Percentiles rank a stretch among this genome's conserved stretches.
Conservation (phyloP, 2,329 filamentous ascomycete genomes). For the Emergomyces africanus region DNA sequence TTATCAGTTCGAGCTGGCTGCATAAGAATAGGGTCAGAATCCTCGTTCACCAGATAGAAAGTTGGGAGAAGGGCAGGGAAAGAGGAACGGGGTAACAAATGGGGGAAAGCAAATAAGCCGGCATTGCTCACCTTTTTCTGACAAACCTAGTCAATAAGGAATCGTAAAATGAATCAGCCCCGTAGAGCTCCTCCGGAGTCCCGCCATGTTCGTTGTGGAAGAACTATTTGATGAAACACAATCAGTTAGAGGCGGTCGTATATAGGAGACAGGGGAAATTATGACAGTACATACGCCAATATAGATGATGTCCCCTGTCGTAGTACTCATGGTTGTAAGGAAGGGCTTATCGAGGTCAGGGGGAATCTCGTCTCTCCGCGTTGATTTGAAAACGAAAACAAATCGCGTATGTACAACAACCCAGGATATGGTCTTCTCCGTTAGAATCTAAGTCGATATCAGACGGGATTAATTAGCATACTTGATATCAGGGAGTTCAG, state of each 20-base stretch:
- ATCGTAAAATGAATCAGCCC: slow-evolving; percentile 62
- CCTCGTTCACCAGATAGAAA: no score
- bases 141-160: slow-evolving; percentile 61
- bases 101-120: not conserved
- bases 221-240: not conserved
- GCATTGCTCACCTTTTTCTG: slow-evolving; percentile 44
- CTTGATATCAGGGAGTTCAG: not conserved
- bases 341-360: not conserved
- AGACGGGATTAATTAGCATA: not conserved
- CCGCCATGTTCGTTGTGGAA: not conserved
- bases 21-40: no score
- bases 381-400: not conserved
- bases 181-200: slow-evolving; percentile 57
- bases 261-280: no score
- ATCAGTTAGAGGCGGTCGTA: no score
- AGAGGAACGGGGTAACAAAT: no score
- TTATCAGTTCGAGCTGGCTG: not conserved
- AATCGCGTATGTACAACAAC: not conserved
- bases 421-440: not conserved
- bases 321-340: not conserved
- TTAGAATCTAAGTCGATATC: no score
- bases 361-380: not conserved
- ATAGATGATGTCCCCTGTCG: not conserved
- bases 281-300: slow-evolving; percentile 1
- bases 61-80: no score